Conservation (phyloP, 2,329 filamentous ascomycete genomes). For the Penicillium sp. region DNA sequence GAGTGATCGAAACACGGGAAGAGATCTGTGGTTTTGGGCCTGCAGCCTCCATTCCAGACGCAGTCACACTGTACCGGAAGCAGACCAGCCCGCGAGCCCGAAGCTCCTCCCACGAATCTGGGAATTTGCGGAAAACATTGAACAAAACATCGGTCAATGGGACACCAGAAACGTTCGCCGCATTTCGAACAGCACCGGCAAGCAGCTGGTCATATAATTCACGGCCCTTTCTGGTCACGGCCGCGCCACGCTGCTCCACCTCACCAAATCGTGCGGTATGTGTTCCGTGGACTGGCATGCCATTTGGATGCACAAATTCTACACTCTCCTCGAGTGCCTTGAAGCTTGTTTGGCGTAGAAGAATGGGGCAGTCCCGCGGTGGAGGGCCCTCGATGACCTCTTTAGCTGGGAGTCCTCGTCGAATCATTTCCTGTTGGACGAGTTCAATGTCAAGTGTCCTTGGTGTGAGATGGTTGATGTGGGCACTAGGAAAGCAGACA, state of each 20-base stretch:
- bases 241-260: conserved; percentile 54
- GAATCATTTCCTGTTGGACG: conserved; percentile 47
- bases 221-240: conserved; percentile 49
- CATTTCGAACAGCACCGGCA: background rate
- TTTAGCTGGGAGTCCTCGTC: conserved; percentile 46
- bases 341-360: conserved; percentile 57
- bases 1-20: background rate
- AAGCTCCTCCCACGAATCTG: conserved; percentile 45
- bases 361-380: conserved; percentile 43
- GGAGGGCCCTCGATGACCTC: conserved; percentile 55
- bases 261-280: conserved; percentile 56
- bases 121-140: conserved; percentile 39
- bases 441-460: conserved; percentile 51
- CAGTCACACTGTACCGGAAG: conserved; percentile 36
- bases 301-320: conserved; percentile 35
- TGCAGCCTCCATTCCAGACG: conserved; percentile 2
- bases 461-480: conserved; percentile 57
- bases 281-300: conserved; percentile 32
- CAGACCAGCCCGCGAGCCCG: conserved; percentile 41
- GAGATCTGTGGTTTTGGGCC: background rate
- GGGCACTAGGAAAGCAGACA: conserved; percentile 44
- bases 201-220: conserved; percentile 48
- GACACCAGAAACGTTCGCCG: no score
- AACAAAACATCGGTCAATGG: conserved; percentile 15
- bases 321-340: conserved; percentile 52